Base-by-base conservation (phyloP, 2,329 filamentous ascomycete genomes). In the Colletotrichum sp. region DNA sequence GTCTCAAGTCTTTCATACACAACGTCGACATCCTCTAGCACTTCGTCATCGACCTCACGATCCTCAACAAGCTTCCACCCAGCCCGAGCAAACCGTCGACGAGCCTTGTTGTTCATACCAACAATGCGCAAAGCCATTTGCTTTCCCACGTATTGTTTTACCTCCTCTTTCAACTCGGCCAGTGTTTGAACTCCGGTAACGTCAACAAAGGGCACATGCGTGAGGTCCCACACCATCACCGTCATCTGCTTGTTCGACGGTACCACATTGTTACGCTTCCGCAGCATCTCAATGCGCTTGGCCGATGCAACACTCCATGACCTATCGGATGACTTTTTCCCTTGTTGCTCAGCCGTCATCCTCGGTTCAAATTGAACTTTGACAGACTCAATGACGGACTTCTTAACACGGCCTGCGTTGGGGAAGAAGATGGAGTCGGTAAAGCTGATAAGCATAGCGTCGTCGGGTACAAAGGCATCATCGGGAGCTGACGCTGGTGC, bases 401-500 rank as follows among this genome's bases (percentile, higher is more conserved):
- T 85, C 64, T 90, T 91, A 75, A 88, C 82, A 55, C 87, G 84
- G 72, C 90, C 90, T 4, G 91, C 90, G 79, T 93, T 93, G 76
- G 88, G 89, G 84, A 93, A 93, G 82, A 93, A 89, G 44, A 93
- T 83, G 2, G 89, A 88, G 72, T 92, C 89, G 44, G 86, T 88
- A 81, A 92, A 91, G 6, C 85, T 85, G 80, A 93, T 90, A 44
- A 93, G 83, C 34, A 89, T 90, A 2, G 88, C 87, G 78, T 92
- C 90, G 4, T 85, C 82, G 2, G 85, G 88, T 28, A 87, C 81
- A 7, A 81, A 81, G 1, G 82, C 76, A 4, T 79, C 77, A 21
- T 77, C 75, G 8, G 69, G 69, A 12, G 70, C 62, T 2, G 52
- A 81, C 26, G 68, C 79, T 44, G 57, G 74, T 62, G 80, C 39